Conservation (phyloP, 768 basidiomycete genomes). For the Leccinum subgranulosum region DNA sequence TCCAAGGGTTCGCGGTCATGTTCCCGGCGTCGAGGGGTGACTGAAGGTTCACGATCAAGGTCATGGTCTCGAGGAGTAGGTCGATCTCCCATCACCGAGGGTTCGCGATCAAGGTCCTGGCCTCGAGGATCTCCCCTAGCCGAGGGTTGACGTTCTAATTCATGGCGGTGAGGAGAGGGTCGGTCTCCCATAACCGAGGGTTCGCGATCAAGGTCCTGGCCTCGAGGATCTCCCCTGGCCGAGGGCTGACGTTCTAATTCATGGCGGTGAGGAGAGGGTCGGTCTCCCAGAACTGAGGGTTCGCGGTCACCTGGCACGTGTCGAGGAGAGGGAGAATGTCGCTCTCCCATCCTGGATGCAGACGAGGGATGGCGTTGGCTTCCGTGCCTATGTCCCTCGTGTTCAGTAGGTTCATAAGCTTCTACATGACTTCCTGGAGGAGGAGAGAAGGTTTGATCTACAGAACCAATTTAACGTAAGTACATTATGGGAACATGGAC, state of each 20-base stretch:
- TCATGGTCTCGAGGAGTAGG: background rate
- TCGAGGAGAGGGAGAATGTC: background rate
- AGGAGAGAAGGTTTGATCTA: constrained; percentile 19
- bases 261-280: background rate
- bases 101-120: background rate
- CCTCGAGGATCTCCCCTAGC: background rate
- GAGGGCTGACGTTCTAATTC: background rate
- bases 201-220: no score
- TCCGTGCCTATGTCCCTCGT: background rate
- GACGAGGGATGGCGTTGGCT: background rate
- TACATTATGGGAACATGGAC: background rate
- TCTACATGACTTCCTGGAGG: background rate
- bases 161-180: background rate
- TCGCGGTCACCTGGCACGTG: background rate
- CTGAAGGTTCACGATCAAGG: background rate
- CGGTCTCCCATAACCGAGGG: background rate
- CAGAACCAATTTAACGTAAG: constrained; percentile 5
- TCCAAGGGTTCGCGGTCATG: background rate
- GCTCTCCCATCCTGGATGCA: background rate
- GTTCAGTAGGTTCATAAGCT: constrained; percentile 11
- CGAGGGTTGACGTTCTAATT: background rate
- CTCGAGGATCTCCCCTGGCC: background rate
- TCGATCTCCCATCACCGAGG: background rate
- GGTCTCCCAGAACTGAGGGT: background rate
- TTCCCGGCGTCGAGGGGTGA: background rate